These are phyloP conservation scores for Malassezia slooffiae DNA, from an alignment of 1,284 basidiomycete genomes.

Conservation along the genomic window DNA sequence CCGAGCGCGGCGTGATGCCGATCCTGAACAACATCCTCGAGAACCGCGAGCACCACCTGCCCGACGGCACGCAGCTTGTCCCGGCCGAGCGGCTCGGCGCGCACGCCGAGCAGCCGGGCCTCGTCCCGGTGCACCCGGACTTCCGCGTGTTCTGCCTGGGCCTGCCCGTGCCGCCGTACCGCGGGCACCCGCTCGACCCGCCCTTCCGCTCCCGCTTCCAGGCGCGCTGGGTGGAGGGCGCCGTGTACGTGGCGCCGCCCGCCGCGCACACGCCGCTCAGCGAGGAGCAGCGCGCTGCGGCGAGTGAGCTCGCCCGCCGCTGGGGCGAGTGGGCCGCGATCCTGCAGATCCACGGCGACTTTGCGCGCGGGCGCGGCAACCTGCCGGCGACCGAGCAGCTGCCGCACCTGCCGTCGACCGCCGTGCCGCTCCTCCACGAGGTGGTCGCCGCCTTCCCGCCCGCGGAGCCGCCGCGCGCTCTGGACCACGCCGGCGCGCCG, in stretches of 20 bases:
- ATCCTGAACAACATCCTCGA: conserved; percentile 48
- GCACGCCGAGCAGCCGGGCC: conserved; percentile 18
- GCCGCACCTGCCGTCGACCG: conserved; percentile 37
- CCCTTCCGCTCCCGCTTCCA: conserved; percentile 49
- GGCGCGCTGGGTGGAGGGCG: conserved; percentile 43
- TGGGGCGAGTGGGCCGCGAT: conserved; percentile 32
- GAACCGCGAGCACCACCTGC: conserved; percentile 44
- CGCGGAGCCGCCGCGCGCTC: conserved; percentile 16
- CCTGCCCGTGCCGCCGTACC: conserved; percentile 45
- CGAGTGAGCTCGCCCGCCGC: conserved; percentile 19
- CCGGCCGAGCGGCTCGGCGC: conserved; percentile 40
- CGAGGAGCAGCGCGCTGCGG: conserved; percentile 2
- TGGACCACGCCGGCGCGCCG: conserved; percentile 9
- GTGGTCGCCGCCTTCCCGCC: conserved; percentile 34
- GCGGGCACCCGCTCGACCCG: conserved; percentile 47
- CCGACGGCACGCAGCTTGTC: conserved; percentile 47
- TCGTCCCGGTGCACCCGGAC: conserved; percentile 45
- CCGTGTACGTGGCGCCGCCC: conserved; percentile 20
- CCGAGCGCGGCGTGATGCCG: conserved; percentile 44
- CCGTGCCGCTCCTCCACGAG: conserved; percentile 32
- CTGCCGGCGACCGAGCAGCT: conserved; percentile 35
- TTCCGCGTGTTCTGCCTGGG: conserved; percentile 48
- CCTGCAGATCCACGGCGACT: conserved; percentile 27
- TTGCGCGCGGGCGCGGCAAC: conserved; percentile 28
- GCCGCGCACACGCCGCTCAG: conserved; percentile 10